Base-by-base conservation (phyloP, 805 yeast species). In the Saitoella complicata region DNA sequence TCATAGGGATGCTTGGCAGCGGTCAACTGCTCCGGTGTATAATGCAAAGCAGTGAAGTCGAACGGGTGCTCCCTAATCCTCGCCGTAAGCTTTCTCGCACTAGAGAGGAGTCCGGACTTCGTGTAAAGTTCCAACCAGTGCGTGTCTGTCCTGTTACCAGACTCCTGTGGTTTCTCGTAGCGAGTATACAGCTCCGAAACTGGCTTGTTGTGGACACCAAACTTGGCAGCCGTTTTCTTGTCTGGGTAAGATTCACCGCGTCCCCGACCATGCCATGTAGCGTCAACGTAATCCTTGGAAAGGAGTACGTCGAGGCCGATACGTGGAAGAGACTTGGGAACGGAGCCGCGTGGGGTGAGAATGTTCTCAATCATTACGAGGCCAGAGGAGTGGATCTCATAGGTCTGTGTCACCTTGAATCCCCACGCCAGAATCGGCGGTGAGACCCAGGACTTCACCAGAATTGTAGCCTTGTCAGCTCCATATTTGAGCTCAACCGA, bases 141-240 rank as follows among this genome's bases (percentile, higher is more conserved):
- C 7, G 62, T 58, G 38, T 56, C 64, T 30, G 53, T 49, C 32
- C 60, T 60, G 46, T 62, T 63, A 31, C 66, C 66, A 43, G 57
- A 58, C 38, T 63, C 66, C 49, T 63, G 67, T 1, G 67, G 66
- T 37, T 53, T 59, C 10, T 62, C 65, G 46, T 62, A 63, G 31
- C 41, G 40, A 37, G 49, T 53, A 42, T 54, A 57, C 13, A 60
- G 48, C 0, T 52, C 51, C 4, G 39, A 46, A 12, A 47, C 51
- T 3, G 46, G 32, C n/a, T 45, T 33, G 7, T 39, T 38, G 44
- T 53, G 53, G 2, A 55, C 34, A 5, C 64, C 67, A 35, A 60
- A 39, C 38, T 42, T 50, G 31, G 54, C 58, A 9, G 58, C 59
- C 12, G 50, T 53, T 37, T 54, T 51, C 44, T 59, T 58, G 45